Evolutionary conservation across 192 early-diverging fungal genomes (phyloP), one percentile per base, ranked within the genome.

Genomic region (Gaertneriomyces semiglobifer): DNA sequence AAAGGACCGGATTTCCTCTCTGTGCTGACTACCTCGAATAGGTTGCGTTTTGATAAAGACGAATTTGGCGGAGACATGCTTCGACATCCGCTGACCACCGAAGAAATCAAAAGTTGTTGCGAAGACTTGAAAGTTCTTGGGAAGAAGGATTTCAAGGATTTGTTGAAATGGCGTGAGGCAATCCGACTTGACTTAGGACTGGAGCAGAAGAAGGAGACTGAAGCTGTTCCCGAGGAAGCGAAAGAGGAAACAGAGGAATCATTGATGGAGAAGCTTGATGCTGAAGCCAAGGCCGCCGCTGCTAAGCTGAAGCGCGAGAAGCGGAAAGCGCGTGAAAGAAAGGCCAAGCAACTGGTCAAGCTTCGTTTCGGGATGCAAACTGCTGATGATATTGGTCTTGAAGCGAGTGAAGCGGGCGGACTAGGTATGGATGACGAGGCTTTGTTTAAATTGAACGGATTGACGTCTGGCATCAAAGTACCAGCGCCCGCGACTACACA

Each of bases 71-170:
- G 73, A 33, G 62, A 60, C 46, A 60, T 88, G 60, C 44, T 74
- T 12, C 65, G 84, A 58, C 77, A 88, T 53, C 74, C 84, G 10
- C 80, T 86, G 50, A 94, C 94, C 4, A 91, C 88, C 4, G 85
- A 90, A 55, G 90, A 93, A 60, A 88, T 98, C 60, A 81, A 87
- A 69, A 74, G 81, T 4, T 85, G 86, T 43, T 93, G 90, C 72
- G 78, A 83, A 60, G 96, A 98, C 82, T 84, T 98, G 72, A 88
- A 90, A 62, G 89, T 96, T 9, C 79, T 98, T 16, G 93, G 95
- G 33, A 95, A 93, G 68, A 89, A 88, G 74, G 96, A 98, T 67
- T 98, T 97, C 70, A 92, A 92, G 75, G 73, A 68, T 38, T 72
- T 98, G 56, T 84, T 98, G 64, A 91, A 89, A 70, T 98, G 96